Conservation (phyloP, 164 flowering plant species). For the Stephania cephalantha region DNA sequence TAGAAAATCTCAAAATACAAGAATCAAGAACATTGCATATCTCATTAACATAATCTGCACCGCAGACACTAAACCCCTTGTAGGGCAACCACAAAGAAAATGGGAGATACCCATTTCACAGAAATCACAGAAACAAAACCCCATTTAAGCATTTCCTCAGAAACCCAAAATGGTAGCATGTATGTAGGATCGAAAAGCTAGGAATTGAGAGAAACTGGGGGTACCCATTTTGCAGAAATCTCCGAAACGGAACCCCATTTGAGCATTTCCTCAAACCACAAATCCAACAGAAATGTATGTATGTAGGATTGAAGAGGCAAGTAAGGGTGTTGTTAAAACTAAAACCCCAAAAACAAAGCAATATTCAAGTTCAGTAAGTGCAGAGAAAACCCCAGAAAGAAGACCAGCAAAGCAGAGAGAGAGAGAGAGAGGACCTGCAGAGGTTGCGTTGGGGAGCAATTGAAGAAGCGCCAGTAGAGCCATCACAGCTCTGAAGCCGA, state of each 20-base stretch:
- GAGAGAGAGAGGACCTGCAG: neutral
- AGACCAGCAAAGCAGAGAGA: neutral
- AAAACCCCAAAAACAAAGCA: neutral
- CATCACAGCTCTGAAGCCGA: neutral
- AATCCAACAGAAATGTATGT: neutral
- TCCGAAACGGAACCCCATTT: slow-evolving; percentile 4
- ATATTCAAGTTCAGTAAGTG: no score
- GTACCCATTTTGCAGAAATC: neutral
- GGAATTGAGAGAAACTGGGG: neutral
- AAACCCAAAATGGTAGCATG: no score
- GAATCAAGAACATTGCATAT: neutral
- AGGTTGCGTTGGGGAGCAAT: neutral
- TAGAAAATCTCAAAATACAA: neutral
- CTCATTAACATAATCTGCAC: neutral
- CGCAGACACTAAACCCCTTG: neutral
- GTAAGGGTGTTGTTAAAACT: neutral
- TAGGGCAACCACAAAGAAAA: neutral
- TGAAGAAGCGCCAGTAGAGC: neutral
- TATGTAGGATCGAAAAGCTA: no score
- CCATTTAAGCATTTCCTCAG: no score
- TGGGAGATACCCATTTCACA: neutral
- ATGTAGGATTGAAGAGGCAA: neutral
- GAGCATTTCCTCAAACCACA: neutral
- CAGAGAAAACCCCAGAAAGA: neutral
- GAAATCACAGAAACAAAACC: neutral